A percentile compares a stretch with the other conserved stretches of the same genome.
Evolutionary conservation across 2,329 filamentous ascomycete species (phyloP).

Genomic region (Phoma sp.): DNA sequence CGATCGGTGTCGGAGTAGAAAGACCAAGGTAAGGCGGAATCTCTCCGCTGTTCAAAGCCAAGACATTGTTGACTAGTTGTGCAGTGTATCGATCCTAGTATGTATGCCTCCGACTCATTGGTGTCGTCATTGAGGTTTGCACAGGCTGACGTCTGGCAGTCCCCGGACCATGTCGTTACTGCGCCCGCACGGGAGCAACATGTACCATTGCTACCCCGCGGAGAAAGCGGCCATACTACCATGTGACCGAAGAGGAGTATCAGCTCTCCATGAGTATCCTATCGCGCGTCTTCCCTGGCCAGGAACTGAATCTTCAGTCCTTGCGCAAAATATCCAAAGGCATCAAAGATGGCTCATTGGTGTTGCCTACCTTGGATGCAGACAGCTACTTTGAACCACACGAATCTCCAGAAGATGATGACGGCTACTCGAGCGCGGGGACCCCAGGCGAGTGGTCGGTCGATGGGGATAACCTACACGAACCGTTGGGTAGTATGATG

Average conservation of each 20-base stretch:
- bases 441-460: conserved; percentile 24
- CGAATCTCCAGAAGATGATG: conserved; percentile 36
- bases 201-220: conserved; percentile 47
- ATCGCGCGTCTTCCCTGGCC: conserved; percentile 46
- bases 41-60: conserved; percentile 20
- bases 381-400: conserved; percentile 31
- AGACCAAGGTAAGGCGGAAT: conserved; percentile 42
- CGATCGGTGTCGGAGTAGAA: conserved; percentile 47
- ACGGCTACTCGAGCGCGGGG: conserved; percentile 32
- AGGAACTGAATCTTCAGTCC: conserved; percentile 43
- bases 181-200: conserved; percentile 44
- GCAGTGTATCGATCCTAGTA: conserved; percentile 50
- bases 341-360: conserved; percentile 39
- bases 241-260: conserved; percentile 50
- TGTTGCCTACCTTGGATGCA: conserved; percentile 32
- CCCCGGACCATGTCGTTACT: conserved; percentile 48
- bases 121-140: conserved; percentile 12
- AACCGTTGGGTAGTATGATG: conserved; percentile 48
- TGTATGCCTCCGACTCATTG: conserved; percentile 14
- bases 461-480: conserved; percentile 45
- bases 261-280: conserved; percentile 47
- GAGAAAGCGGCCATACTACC: conserved; percentile 47
- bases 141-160: conserved; percentile 37
- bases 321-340: conserved; percentile 44
- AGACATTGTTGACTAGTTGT: conserved; percentile 30